Conservation (phyloP, 2,329 filamentous ascomycete genomes). For the Calonectria pseudoreteaudii region DNA sequence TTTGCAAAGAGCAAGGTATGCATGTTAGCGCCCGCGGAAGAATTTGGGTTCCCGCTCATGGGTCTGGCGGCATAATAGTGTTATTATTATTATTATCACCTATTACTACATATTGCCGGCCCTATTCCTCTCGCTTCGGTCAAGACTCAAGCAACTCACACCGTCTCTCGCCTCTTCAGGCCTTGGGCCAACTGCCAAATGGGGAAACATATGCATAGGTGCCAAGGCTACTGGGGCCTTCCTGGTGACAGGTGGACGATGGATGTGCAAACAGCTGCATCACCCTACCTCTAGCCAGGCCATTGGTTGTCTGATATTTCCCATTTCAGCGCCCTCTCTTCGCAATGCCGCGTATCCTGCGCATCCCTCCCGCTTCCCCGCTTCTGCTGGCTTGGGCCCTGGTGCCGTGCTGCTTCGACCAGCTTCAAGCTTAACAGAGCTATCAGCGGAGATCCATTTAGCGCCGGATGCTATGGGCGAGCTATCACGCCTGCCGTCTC, state of each 20-base stretch:
- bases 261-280: background rate
- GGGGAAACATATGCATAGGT: background rate
- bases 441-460: background rate
- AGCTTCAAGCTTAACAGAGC: background rate
- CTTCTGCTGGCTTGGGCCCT: background rate
- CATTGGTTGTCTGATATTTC: background rate
- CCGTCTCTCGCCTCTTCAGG: background rate
- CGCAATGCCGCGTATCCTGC: background rate
- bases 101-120: background rate
- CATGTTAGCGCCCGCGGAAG: background rate
- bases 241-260: background rate
- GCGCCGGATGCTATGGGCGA: background rate
- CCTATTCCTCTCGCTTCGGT: background rate
- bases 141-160: background rate
- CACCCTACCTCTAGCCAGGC: background rate
- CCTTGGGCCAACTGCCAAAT: background rate
- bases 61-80: background rate
- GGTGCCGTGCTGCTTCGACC: background rate
- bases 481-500: background rate
- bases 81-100: background rate
- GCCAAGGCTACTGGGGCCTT: background rate
- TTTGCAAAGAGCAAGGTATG: background rate
- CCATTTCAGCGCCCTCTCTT: background rate
- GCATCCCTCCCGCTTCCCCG: background rate
- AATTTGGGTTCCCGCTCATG: background rate